Conservation (phyloP, 169 alveolate species). For the Plasmodium malariae region DNA sequence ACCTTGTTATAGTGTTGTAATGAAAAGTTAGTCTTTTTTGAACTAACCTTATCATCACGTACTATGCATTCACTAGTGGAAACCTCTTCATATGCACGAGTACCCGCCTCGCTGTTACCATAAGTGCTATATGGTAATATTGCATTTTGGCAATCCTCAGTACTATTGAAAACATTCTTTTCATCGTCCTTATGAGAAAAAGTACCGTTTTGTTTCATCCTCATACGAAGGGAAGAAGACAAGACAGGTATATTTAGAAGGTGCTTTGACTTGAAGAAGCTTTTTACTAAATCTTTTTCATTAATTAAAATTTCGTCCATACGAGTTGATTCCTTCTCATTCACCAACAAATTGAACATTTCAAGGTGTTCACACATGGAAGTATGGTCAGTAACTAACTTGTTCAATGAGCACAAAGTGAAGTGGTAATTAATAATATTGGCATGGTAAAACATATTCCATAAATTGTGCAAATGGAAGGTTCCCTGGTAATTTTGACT, state of each 20-base stretch:
- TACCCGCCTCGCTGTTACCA: no score
- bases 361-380: background rate
- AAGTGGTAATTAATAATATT: conserved; percentile 28
- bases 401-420: conserved; percentile 12
- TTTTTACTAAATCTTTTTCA: conserved; percentile 28
- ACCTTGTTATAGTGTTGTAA: no score
- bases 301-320: background rate
- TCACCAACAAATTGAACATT: background rate
- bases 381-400: conserved; percentile 18
- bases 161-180: background rate
- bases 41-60: background rate
- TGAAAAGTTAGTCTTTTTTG: no score
- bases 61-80: background rate
- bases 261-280: background rate
- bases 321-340: background rate
- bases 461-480: conserved; percentile 21
- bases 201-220: background rate
- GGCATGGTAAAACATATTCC: conserved; percentile 42
- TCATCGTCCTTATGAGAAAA: background rate
- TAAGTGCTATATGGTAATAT: no score
- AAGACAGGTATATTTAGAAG: no score
- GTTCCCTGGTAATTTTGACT: background rate
- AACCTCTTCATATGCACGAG: no score
- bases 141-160: no score
- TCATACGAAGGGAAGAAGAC: background rate